Conservation (phyloP, 2,329 filamentous ascomycete species). For the Cladosporium sp. region DNA sequence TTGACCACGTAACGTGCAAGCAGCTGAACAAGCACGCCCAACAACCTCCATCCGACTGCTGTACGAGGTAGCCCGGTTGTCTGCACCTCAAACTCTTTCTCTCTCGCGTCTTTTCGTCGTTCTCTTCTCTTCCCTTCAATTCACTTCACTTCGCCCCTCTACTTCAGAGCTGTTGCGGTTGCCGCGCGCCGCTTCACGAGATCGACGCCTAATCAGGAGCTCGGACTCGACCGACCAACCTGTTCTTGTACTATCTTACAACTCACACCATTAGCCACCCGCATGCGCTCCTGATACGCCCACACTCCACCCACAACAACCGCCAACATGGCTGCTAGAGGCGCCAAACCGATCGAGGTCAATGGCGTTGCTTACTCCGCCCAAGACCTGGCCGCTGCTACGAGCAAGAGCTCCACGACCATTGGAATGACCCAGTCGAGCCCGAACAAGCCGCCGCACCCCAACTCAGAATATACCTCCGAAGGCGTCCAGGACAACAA, state of each 20-base stretch:
- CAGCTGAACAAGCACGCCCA: not conserved
- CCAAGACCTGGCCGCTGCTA: slow-evolving; percentile 7
- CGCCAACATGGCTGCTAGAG: slow-evolving; percentile 9
- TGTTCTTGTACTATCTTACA: not conserved
- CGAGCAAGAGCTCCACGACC: not conserved
- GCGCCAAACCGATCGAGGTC: slow-evolving; percentile 10
- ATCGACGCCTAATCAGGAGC: slow-evolving; percentile 8
- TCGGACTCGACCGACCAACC: slow-evolving; percentile 1
- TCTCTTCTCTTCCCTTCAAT: not conserved
- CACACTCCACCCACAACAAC: not conserved
- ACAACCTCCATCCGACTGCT: not conserved
- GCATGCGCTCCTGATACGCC: slow-evolving; percentile 3
- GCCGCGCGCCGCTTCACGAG: not conserved
- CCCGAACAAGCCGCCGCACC: slow-evolving; percentile 32
- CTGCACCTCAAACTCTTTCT: not conserved
- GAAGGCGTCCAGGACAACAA: slow-evolving; percentile 84
- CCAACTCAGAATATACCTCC: slow-evolving; percentile 59
- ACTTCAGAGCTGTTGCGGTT: not conserved
- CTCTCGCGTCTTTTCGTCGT: not conserved
- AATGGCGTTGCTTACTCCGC: slow-evolving; percentile 7
- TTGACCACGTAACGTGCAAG: too few species aligned
- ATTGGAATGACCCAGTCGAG: slow-evolving; percentile 16
- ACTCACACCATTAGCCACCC: not conserved
- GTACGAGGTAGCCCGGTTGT: too few species aligned
- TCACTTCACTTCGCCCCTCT: not conserved